Evolutionary conservation across 805 yeast genomes (phyloP).

Genomic region (Kodamaea neixiangensis): DNA sequence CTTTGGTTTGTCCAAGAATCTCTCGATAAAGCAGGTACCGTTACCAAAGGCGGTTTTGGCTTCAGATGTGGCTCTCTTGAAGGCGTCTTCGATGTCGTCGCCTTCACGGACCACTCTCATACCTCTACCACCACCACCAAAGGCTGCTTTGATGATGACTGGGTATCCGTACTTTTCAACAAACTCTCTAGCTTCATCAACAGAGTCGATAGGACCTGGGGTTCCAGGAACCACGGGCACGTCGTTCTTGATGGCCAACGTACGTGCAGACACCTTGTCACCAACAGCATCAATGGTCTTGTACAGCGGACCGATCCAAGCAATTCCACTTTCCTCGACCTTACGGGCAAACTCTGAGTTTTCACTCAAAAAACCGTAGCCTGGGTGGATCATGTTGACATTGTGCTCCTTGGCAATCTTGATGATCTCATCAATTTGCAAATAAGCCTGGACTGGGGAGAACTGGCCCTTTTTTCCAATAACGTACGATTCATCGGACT

Average conservation of each 20-base stretch:
- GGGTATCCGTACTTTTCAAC: slow-evolving; percentile 89
- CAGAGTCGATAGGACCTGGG: slow-evolving; percentile 88
- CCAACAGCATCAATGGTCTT: slow-evolving; percentile 91
- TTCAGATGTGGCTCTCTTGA: slow-evolving; percentile 90
- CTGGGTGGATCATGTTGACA: slow-evolving; percentile 43
- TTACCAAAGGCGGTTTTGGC: slow-evolving; percentile 96
- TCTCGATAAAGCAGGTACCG: slow-evolving; percentile 96
- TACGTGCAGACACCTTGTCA: slow-evolving; percentile 94
- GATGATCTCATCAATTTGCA: slow-evolving; percentile 93
- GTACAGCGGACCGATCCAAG: slow-evolving; percentile 94
- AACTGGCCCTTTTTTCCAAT: slow-evolving; percentile 87
- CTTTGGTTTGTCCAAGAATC: slow-evolving; percentile 92
- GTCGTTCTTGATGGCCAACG: slow-evolving; percentile 72
- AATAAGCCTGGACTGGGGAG: slow-evolving; percentile 94
- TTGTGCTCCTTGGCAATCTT: slow-evolving; percentile 60
- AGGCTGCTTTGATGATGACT: slow-evolving; percentile 97
- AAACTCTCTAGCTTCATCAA: slow-evolving; percentile 75
- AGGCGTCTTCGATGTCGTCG: slow-evolving; percentile 89
- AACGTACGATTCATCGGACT: slow-evolving; percentile 91
- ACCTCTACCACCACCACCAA: slow-evolving; percentile 99
- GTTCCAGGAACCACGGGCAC: slow-evolving; percentile 98
- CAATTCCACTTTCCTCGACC: slow-evolving; percentile 86
- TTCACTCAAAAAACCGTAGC: slow-evolving; percentile 73
- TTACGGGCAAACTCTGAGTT: slow-evolving; percentile 92
- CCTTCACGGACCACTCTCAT: slow-evolving; percentile 99